These are phyloP conservation scores for Blastocystis sp. DNA, from an alignment of 352 stramenopile genomes.

Conservation along the genomic window DNA sequence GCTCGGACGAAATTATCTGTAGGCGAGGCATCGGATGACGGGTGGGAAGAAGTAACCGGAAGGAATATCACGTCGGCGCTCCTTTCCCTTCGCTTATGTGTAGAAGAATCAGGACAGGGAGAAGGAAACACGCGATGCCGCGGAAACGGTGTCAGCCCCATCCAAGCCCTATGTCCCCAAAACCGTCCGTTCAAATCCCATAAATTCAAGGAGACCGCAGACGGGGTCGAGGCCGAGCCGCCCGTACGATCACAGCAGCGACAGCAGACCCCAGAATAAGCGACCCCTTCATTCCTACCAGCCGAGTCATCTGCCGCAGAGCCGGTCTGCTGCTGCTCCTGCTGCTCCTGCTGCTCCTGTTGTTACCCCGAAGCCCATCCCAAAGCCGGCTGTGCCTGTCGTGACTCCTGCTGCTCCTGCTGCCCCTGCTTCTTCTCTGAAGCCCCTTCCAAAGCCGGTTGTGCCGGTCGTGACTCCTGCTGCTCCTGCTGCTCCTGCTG, in stretches of 20 bases:
- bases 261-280: background rate
- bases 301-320: too few species aligned
- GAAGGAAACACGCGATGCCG: background rate
- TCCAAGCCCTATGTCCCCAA: background rate
- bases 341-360: too few species aligned
- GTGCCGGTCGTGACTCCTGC: background rate
- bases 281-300: background rate
- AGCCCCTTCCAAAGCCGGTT: background rate
- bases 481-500: background rate
- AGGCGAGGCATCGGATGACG: slow-evolving; percentile 17
- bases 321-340: too few species aligned
- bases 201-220: background rate
- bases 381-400: background rate
- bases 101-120: background rate
- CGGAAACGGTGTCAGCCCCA: background rate
- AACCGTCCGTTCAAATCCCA: background rate
- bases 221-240: background rate
- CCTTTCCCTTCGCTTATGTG: background rate
- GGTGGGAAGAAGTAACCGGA: slow-evolving; percentile 27
- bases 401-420: background rate
- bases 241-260: background rate
- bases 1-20: background rate
- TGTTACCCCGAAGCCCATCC: background rate
- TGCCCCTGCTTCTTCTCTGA: too few species aligned
- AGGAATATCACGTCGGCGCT: background rate